These are phyloP conservation scores for Toxoplasma gondii DNA, from an alignment of 169 alveolate species.

Conservation along the genomic window DNA sequence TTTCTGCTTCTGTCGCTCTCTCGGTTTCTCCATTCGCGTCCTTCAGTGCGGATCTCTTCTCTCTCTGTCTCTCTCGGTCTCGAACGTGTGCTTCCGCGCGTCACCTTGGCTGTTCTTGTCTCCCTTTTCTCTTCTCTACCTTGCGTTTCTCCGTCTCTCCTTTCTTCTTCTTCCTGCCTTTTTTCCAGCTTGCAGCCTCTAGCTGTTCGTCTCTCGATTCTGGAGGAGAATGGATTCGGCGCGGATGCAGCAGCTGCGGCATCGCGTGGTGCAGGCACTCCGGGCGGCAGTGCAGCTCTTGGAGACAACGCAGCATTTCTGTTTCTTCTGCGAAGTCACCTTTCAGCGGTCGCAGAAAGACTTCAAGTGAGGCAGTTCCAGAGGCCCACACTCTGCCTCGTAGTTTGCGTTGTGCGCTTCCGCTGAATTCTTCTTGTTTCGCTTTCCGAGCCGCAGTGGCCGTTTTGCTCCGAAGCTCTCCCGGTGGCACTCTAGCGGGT, in stretches of 20 bases:
- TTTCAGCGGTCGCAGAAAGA: not conserved
- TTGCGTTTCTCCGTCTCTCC: not conserved
- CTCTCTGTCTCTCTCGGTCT: no score
- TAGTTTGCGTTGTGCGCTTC: not conserved
- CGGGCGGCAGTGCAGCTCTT: not conserved
- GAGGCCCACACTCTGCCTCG: not conserved
- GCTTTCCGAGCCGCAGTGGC: no score
- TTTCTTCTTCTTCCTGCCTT: not conserved
- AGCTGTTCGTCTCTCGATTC: not conserved
- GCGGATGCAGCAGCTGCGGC: slow-evolving; percentile 57
- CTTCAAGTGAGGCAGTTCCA: not conserved
- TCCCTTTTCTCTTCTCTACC: no score
- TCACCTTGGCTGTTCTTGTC: no score
- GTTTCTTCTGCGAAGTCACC: slow-evolving; percentile 15
- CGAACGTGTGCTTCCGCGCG: no score
- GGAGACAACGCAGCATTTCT: slow-evolving; percentile 1
- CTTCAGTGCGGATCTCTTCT: no score
- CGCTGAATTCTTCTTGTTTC: not conserved
- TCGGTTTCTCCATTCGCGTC: no score
- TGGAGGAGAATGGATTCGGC: slow-evolving; percentile 13
- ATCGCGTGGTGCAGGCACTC: not conserved
- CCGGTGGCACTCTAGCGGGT: no score
- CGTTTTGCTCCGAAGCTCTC: no score
- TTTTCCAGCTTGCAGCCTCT: slow-evolving; percentile 21
- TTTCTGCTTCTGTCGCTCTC: no score